Evolutionary conservation across 306 rosid species (phyloP).

Genomic region (Carpinus viminea): DNA sequence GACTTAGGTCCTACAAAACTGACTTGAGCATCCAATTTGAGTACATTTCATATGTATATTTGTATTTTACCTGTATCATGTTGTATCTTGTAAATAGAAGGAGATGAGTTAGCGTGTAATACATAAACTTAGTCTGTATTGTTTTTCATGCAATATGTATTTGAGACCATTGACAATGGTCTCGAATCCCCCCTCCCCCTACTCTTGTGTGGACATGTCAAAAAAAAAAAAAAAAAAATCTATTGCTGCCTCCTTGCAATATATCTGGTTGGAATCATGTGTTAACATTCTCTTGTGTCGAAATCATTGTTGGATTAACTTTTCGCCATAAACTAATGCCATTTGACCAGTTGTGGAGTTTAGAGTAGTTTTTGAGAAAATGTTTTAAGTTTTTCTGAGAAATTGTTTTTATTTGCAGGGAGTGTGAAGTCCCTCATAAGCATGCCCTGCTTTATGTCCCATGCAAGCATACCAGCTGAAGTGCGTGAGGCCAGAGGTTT

Average conservation of each 20-base stretch:
- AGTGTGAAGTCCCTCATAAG: slow-evolving; percentile 92
- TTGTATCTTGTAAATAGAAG: neutral
- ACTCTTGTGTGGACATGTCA: too few relatives aligned
- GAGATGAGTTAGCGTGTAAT: neutral
- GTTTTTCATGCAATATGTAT: too few relatives aligned
- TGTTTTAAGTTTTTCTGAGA: too few relatives aligned
- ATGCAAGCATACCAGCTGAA: slow-evolving; percentile 79
- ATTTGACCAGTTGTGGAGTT: neutral
- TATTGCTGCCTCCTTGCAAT: neutral
- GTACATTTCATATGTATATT: neutral
- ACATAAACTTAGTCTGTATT: neutral
- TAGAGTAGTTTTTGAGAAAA: neutral
- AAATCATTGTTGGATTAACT: neutral
- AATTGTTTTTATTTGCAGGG: slow-evolving; percentile 43
- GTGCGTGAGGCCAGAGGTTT: slow-evolving; percentile 83
- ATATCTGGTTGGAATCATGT: neutral
- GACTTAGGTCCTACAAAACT: neutral
- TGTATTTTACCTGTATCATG: too few relatives aligned
- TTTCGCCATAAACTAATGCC: neutral
- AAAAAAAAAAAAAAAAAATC: too few relatives aligned
- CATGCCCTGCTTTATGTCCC: slow-evolving; percentile 85
- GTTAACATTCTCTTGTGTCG: neutral
- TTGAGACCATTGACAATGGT: neutral
- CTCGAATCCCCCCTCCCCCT: too few relatives aligned
- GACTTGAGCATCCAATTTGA: neutral